Conservation (phyloP, 371 early-diverging fungal genomes). For the Syncephalis fuscata region DNA sequence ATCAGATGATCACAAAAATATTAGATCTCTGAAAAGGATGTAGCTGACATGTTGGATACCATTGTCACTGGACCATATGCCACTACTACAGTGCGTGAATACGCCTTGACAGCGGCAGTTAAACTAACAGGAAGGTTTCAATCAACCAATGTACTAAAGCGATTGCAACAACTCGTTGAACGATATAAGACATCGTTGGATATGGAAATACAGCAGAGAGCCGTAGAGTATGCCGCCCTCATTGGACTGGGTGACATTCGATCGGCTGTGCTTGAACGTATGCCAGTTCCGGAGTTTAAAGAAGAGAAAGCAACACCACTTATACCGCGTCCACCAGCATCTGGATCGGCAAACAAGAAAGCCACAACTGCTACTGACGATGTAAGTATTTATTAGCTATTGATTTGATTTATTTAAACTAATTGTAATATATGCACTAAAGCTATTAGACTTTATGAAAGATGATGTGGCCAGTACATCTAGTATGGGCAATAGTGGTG, state of each 20-base stretch:
- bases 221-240: conserved; percentile 73
- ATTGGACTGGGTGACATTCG: conserved; percentile 59
- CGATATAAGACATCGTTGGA: conserved; percentile 53
- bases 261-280: conserved; percentile 75
- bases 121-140: conserved; percentile 73
- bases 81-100: conserved; percentile 58
- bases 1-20: not conserved
- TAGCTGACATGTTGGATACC: conserved; percentile 49
- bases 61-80: conserved; percentile 67
- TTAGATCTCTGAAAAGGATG: conserved; percentile 49
- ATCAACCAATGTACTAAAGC: conserved; percentile 12
- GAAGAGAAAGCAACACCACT: conserved; percentile 5
- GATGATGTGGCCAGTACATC: too few species aligned
- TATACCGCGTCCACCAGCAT: too few species aligned
- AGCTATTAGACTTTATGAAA: too few species aligned
- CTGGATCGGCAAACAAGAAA: not conserved
- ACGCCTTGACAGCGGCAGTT: conserved; percentile 70
- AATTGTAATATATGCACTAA: too few species aligned
- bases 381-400: too few species aligned
- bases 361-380: not conserved
- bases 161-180: conserved; percentile 37
- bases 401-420: too few species aligned
- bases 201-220: conserved; percentile 87
- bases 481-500: too few species aligned
- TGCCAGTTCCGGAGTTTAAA: conserved; percentile 73